Percentiles rank a stretch among this genome's conserved stretches.
Conservation (phyloP, 148 eudicot genomes). For the Heliosperma pusillum region DNA sequence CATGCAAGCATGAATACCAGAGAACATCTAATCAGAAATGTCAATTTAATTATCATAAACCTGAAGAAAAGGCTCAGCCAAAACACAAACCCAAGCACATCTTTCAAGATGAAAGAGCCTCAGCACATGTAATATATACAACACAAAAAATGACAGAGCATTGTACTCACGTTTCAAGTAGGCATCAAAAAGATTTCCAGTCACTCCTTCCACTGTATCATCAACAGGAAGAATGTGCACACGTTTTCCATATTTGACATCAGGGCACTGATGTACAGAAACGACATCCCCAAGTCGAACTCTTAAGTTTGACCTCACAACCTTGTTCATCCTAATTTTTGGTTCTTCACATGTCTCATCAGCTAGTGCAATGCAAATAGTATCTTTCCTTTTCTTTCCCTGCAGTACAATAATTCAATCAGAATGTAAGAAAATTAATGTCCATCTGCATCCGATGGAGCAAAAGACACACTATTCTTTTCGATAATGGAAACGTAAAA, state of each 20-base stretch:
- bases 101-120: background rate
- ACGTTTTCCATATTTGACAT: no score
- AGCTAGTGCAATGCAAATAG: no score
- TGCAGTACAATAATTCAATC: conserved; percentile 19
- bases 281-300: no score
- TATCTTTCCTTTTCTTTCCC: conserved; percentile 88
- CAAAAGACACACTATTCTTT: background rate
- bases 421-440: background rate
- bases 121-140: no score
- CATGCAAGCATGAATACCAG: background rate
- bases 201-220: conserved; percentile 80
- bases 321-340: no score
- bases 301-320: no score
- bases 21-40: background rate
- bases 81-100: background rate
- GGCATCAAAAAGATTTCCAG: conserved; percentile 81
- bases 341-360: no score
- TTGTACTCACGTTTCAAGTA: conserved; percentile 67
- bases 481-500: no score
- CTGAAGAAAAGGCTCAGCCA: background rate
- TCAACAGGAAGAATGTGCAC: conserved; percentile 77
- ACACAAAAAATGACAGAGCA: no score
- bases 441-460: background rate
- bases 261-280: no score
- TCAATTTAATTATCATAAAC: background rate